Evolutionary conservation across 441 rosid species (phyloP).

Genomic region (Macaranga tanarius): DNA sequence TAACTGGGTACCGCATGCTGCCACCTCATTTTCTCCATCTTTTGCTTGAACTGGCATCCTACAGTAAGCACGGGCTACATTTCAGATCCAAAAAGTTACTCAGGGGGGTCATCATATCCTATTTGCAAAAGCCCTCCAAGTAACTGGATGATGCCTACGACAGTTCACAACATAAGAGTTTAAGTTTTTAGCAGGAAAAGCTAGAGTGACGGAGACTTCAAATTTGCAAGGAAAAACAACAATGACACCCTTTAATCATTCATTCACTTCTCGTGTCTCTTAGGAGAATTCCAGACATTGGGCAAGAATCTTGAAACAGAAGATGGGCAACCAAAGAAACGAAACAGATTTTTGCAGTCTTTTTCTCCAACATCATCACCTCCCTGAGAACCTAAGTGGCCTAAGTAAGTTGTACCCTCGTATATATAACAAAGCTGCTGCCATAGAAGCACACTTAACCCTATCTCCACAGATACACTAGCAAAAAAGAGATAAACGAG

Average conservation of each 20-base stretch:
- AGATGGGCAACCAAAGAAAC: slow-evolving; percentile 68
- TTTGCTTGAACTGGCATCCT: neutral
- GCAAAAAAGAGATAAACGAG: slow-evolving; percentile 75
- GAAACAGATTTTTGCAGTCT: slow-evolving; percentile 66
- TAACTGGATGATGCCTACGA: neutral
- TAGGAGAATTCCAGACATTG: slow-evolving; percentile 40
- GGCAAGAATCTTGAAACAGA: slow-evolving; percentile 52
- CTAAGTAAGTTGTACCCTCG: slow-evolving; percentile 72
- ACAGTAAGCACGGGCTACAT: neutral
- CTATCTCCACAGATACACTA: slow-evolving; percentile 65
- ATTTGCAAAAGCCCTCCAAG: neutral
- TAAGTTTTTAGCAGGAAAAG: neutral
- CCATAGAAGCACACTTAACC: slow-evolving; percentile 72
- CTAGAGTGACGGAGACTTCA: neutral
- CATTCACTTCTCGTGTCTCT: slow-evolving; percentile 62
- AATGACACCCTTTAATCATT: neutral
- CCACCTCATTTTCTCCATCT: neutral
- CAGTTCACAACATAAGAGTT: neutral
- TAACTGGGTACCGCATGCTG: neutral
- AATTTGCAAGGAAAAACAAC: too few species aligned
- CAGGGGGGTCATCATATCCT: neutral
- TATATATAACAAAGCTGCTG: slow-evolving; percentile 86
- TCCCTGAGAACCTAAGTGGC: slow-evolving; percentile 60
- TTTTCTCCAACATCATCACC: slow-evolving; percentile 44
- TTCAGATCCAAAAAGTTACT: neutral